Evolutionary conservation across 805 yeast species (phyloP).

Genomic region (Metschnikowia lochheadii): DNA sequence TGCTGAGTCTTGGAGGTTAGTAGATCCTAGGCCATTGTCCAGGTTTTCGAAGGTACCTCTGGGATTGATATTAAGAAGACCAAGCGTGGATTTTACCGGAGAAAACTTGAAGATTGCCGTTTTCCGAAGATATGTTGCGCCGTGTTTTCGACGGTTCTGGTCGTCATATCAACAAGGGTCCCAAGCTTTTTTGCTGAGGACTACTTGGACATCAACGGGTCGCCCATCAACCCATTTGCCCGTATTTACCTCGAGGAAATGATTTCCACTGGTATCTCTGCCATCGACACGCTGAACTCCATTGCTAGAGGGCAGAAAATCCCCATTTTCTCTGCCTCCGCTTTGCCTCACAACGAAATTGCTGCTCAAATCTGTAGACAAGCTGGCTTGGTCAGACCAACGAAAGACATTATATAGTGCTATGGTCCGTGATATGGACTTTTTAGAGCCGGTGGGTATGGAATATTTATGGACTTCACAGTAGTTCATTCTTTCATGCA

Average conservation of each 20-base stretch:
- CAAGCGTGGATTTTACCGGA: constrained; percentile 92
- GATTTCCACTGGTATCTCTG: constrained; percentile 98
- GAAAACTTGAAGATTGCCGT: constrained; percentile 90
- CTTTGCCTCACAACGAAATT: constrained; percentile 98
- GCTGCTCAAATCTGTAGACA: constrained; percentile 99
- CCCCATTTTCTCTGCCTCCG: constrained; percentile 98
- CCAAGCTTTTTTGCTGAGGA: constrained; percentile 97
- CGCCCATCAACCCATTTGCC: constrained; percentile 97
- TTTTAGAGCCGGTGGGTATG: no score
- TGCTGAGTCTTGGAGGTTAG: constrained; percentile 86
- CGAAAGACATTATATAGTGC: constrained; percentile 69
- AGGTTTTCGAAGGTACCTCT: constrained; percentile 98
- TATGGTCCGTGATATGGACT: no score
- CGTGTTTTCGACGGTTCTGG: constrained; percentile 99
- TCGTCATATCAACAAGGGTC: constrained; percentile 97
- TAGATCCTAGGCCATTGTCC: constrained; percentile 96
- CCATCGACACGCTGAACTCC: constrained; percentile 98
- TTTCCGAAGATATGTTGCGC: constrained; percentile 91
- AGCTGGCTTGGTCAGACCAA: constrained; percentile 98
- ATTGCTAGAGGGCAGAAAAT: constrained; percentile 99
- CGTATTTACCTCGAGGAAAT: constrained; percentile 99
- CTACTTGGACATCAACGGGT: constrained; percentile 95
- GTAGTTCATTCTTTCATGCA: no score
- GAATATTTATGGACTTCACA: no score
- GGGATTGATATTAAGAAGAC: constrained; percentile 99